These are phyloP conservation scores for Eutrema heterophyllum DNA, from an alignment of 345 rosid genomes.

Conservation along the genomic window DNA sequence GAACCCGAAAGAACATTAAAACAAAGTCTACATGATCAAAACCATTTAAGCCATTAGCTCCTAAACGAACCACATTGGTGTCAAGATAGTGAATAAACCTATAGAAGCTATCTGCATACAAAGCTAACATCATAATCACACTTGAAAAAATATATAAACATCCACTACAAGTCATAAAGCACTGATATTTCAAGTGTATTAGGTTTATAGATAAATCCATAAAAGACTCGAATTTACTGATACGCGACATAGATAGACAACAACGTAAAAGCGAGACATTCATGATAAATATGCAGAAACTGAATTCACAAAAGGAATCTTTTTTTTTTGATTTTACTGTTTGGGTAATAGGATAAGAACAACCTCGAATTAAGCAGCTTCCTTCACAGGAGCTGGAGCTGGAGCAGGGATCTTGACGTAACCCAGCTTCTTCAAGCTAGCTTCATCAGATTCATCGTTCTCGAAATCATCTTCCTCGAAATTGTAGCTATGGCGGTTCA, in stretches of 20 bases:
- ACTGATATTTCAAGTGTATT: slow-evolving; percentile 9
- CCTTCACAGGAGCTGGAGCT: slow-evolving; percentile 25
- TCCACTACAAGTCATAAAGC: slow-evolving; percentile 6
- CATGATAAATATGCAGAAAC: slow-evolving; percentile 8
- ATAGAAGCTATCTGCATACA: neutral
- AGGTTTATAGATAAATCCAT: slow-evolving; percentile 19
- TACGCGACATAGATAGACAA: neutral
- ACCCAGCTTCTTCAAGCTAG: slow-evolving; percentile 69
- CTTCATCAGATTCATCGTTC: slow-evolving; percentile 37
- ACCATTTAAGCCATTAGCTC: neutral
- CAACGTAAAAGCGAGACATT: neutral
- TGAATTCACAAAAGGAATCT: slow-evolving; percentile 12
- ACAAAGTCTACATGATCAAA: neutral
- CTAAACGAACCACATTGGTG: neutral
- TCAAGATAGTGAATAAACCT: neutral
- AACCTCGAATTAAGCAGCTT: slow-evolving; percentile 36
- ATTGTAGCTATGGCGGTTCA: slow-evolving; percentile 37
- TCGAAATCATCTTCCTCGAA: slow-evolving; percentile 36
- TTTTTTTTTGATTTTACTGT: neutral
- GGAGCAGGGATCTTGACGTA: slow-evolving; percentile 61
- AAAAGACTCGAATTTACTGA: neutral
- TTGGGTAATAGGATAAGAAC: neutral
- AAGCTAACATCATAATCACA: neutral
- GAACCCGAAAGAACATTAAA: neutral
- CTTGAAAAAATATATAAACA: neutral